Percentiles rank a stretch among this genome's conserved stretches.
phyloP scores from a whole-genome alignment of 169 alveolate species.

The Eimeria acervulina region DNA sequence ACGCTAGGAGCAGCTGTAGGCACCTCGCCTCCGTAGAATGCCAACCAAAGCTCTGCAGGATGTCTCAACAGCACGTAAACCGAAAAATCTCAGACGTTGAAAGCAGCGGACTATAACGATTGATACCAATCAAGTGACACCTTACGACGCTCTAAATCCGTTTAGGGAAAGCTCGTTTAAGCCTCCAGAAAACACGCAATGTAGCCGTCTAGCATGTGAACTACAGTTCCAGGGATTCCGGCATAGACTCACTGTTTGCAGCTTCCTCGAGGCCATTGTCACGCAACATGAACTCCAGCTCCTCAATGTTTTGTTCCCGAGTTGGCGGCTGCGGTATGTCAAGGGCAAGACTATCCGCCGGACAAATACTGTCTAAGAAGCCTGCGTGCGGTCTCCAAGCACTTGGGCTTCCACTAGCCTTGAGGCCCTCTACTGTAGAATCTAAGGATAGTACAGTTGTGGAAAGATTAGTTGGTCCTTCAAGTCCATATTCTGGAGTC shows the following conservation, averaged over 20 bases:
- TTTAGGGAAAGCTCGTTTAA: background rate
- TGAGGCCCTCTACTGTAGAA: background rate
- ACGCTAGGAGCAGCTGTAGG: slow-evolving; percentile 14
- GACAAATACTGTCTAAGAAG: slow-evolving; percentile 18
- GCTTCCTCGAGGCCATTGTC: slow-evolving; percentile 59
- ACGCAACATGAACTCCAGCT: slow-evolving; percentile 28
- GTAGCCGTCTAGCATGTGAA: background rate
- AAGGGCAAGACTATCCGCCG: slow-evolving; percentile 32
- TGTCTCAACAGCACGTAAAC: background rate
- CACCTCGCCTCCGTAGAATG: slow-evolving; percentile 61
- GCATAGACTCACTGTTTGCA: slow-evolving; percentile 42
- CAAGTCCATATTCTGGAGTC: background rate
- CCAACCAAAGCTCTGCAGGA: slow-evolving; percentile 58
- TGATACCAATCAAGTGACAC: background rate
- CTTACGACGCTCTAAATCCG: background rate
- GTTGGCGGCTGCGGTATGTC: slow-evolving; percentile 44
- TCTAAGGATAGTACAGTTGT: background rate
- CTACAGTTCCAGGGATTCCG: background rate
- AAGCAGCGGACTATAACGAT: background rate
- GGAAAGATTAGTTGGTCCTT: background rate
- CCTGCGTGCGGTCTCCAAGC: background rate
- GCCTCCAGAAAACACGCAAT: background rate
- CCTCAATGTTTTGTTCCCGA: slow-evolving; percentile 51
- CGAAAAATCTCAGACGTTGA: background rate
- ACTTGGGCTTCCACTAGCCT: background rate